Percentiles rank a stretch among this genome's conserved stretches.
These are phyloP conservation scores for Capronia epimyces DNA, from an alignment of 2,329 filamentous ascomycete genomes.

Conservation along the genomic window DNA sequence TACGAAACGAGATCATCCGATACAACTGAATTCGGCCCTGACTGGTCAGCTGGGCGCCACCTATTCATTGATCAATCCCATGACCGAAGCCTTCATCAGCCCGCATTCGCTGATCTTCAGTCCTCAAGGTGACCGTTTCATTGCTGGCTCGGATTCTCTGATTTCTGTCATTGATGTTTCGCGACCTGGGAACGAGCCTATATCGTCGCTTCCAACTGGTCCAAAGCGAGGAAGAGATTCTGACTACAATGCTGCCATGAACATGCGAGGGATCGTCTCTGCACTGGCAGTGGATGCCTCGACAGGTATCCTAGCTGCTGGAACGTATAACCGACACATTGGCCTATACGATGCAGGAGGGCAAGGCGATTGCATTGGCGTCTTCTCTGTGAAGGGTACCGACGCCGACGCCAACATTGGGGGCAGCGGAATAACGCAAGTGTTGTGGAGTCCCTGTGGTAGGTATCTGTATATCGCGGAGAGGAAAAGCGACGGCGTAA, in stretches of 20 bases:
- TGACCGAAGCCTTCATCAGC: conserved; percentile 53
- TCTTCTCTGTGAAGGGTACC: conserved; percentile 45
- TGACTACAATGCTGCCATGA: conserved; percentile 26
- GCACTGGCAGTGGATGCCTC: conserved; percentile 44
- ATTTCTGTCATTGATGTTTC: conserved; percentile 54
- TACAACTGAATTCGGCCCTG: conserved; percentile 53
- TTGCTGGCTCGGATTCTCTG: conserved; percentile 52
- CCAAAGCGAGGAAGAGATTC: conserved; percentile 30
- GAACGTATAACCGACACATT: conserved; percentile 52
- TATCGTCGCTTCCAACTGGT: conserved; percentile 44
- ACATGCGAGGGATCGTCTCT: conserved; percentile 53
- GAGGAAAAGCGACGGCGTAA: conserved; percentile 50
- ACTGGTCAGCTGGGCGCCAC: conserved; percentile 44
- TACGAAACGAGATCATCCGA: conserved; percentile 51
- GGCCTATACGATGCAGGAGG: conserved; percentile 52
- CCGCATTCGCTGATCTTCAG: conserved; percentile 53
- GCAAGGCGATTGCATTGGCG: conserved; percentile 46
- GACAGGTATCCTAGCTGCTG: conserved; percentile 50
- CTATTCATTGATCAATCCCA: conserved; percentile 52
- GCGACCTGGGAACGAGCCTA: conserved; percentile 44
- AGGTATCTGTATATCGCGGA: conserved; percentile 56
- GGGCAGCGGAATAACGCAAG: conserved; percentile 51
- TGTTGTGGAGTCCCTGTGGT: conserved; percentile 55
- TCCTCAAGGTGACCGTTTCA: conserved; percentile 46
- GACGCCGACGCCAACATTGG: conserved; percentile 37